Evolutionary conservation across 2,329 filamentous ascomycete species (phyloP).

Genomic region (Orbilia brochopaga): DNA sequence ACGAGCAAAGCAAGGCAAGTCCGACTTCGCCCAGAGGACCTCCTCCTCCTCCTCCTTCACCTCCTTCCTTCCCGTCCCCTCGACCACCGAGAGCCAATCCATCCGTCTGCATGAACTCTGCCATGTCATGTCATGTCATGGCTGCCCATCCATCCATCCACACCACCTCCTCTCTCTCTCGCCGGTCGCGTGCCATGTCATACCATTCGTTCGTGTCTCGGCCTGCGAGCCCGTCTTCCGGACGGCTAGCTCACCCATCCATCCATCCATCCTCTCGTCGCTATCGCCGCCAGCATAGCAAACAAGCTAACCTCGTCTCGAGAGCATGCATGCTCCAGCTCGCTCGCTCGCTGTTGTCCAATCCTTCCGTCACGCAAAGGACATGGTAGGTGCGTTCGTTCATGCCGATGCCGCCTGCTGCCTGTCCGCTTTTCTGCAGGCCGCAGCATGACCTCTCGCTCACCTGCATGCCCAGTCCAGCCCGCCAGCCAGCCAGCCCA

Average conservation of each 20-base stretch:
- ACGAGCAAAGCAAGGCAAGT: too few species aligned
- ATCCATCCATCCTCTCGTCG: neutral
- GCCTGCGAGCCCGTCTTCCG: neutral
- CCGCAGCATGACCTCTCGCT: too few species aligned
- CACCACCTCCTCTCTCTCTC: too few species aligned
- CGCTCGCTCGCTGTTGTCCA: neutral
- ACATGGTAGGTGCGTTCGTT: neutral
- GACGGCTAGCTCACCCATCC: neutral
- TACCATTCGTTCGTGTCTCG: neutral
- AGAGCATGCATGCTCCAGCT: neutral
- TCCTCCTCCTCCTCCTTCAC: neutral
- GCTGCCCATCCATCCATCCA: too few species aligned
- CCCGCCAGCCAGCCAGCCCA: conserved; percentile 20
- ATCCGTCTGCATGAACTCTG: neutral
- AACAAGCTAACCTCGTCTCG: neutral
- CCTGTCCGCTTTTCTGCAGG: too few species aligned
- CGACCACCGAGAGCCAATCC: conserved; percentile 25
- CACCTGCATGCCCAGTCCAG: neutral
- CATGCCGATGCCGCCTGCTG: neutral
- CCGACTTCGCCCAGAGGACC: neutral
- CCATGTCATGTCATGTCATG: conserved; percentile 2
- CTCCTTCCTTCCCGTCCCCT: conserved; percentile 7
- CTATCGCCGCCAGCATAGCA: too few species aligned
- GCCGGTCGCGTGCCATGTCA: conserved; percentile 26
- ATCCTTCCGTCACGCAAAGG: conserved; percentile 3